Conservation (phyloP, 768 basidiomycete genomes). For the Phallus indusiatus region DNA sequence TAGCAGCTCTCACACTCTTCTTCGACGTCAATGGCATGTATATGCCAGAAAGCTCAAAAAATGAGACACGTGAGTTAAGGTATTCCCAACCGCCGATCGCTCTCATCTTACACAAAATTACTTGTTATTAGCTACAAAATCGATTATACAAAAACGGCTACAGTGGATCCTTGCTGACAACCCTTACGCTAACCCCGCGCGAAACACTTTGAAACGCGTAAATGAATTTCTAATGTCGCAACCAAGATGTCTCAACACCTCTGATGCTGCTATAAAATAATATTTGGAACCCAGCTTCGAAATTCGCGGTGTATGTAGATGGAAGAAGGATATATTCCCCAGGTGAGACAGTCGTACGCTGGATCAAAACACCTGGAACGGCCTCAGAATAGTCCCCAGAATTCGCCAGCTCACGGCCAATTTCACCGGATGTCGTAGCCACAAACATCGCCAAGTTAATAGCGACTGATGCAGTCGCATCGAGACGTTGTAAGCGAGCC, state of each 20-base stretch:
- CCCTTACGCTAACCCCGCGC: conserved; percentile 74
- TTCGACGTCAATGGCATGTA: conserved; percentile 47
- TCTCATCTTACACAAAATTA: background rate
- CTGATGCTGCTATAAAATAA: conserved; percentile 45
- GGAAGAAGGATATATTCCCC: conserved; percentile 70
- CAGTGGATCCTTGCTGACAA: conserved; percentile 79
- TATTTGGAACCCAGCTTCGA: conserved; percentile 48
- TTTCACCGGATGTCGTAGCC: conserved; percentile 20
- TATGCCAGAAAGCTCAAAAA: background rate
- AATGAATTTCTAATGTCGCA: conserved; percentile 56
- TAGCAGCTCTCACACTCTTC: conserved; percentile 46
- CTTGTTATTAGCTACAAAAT: conserved; percentile 35
- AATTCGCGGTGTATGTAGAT: conserved; percentile 59
- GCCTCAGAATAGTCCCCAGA: conserved; percentile 77
- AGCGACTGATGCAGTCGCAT: conserved; percentile 32
- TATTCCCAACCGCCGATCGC: background rate
- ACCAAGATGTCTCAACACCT: conserved; percentile 16
- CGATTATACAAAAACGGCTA: conserved; percentile 57
- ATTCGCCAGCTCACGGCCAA: conserved; percentile 43
- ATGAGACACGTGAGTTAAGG: background rate
- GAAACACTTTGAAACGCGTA: conserved; percentile 68
- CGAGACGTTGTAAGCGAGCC: conserved; percentile 56
- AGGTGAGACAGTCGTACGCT: conserved; percentile 36
- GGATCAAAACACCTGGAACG: conserved; percentile 60
- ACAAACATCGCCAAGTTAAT: conserved; percentile 56